Base-by-base conservation (phyloP, 768 basidiomycete genomes). In the Phanerodontia chrysosporium region DNA sequence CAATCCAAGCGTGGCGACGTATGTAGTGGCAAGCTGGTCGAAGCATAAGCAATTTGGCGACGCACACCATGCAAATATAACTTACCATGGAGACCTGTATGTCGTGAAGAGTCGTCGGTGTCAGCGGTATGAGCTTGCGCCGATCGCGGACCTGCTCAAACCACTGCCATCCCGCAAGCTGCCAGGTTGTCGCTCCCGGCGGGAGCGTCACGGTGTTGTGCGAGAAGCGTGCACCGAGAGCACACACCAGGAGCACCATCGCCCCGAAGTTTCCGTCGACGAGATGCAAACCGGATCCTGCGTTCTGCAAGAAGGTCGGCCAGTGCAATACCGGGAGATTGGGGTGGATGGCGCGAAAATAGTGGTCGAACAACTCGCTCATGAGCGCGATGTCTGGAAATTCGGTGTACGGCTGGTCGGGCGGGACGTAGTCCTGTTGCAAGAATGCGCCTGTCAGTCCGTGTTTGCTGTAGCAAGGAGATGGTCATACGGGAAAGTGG, bases 171-270 rank as follows among this genome's bases (percentile, higher is more conserved):
- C 79, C 78, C 3, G 76, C 72, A 7, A 69, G 70, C 45, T 71
- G 68, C 36, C 55, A 42, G 51, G 49, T 36, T 25, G 42, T 30
- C 28, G 51, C 57, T 13, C 49, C 58, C 30, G 65, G 65, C 10
- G 61, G 60, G 22, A 73, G 30, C 3, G 80, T 75, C 4, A 80
- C 68, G 0, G 73, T 70, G 66, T 85, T 80, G 48, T 79, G 69
- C 14, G 73, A 66, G 56, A 67, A 79, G 18, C 81, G 71, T 0
- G 77, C 63, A 5, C 76, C 84, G 56, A 78, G 67, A 1, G 84
- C 83, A 61, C 80, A 81, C 0, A 89, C 78, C 45, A 86, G 72
- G 10, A 89, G 71, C 6, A 87, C 74, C 2, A 78, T 75, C 0
- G 73, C 72, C 0, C 78, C 78, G 65, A 89, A 90, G 2, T 68